A percentile compares a stretch with the other conserved stretches of the same genome.
Evolutionary conservation across 345 rosid genomes (phyloP).

Genomic region (Leavenworthia alabamica): DNA sequence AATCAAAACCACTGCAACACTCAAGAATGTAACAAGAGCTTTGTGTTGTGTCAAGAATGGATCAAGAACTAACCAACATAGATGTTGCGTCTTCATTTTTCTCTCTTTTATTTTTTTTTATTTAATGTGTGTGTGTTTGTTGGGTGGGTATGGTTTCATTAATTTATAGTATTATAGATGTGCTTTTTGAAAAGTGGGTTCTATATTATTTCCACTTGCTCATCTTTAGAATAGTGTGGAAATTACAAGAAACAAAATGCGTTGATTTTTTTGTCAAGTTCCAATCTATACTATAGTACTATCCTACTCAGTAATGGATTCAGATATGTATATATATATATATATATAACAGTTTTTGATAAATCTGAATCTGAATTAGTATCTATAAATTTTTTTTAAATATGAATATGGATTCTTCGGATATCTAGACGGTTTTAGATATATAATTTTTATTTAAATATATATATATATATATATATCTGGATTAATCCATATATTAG

Average conservation of each 20-base stretch:
- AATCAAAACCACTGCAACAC: slow-evolving; percentile 22
- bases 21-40: slow-evolving; percentile 14
- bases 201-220: slow-evolving; percentile 22
- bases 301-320: too few species aligned
- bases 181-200: slow-evolving; percentile 23
- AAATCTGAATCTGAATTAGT: too few species aligned
- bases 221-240: background rate
- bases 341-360: too few species aligned
- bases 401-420: too few species aligned
- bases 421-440: too few species aligned
- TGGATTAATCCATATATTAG: too few species aligned
- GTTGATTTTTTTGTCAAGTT: slow-evolving; percentile 2
- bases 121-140: slow-evolving; percentile 4
- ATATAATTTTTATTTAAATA: too few species aligned
- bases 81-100: slow-evolving; percentile 28
- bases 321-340: too few species aligned
- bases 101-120: background rate
- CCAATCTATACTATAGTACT: background rate
- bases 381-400: too few species aligned
- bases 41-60: slow-evolving; percentile 1
- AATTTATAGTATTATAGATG: slow-evolving; percentile 21
- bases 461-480: too few species aligned
- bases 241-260: slow-evolving; percentile 8
- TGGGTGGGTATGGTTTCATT: slow-evolving; percentile 14
- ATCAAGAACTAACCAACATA: slow-evolving; percentile 22